phyloP scores from a whole-genome alignment of 192 early-diverging fungal genomes.

The Mortierella alpina region DNA sequence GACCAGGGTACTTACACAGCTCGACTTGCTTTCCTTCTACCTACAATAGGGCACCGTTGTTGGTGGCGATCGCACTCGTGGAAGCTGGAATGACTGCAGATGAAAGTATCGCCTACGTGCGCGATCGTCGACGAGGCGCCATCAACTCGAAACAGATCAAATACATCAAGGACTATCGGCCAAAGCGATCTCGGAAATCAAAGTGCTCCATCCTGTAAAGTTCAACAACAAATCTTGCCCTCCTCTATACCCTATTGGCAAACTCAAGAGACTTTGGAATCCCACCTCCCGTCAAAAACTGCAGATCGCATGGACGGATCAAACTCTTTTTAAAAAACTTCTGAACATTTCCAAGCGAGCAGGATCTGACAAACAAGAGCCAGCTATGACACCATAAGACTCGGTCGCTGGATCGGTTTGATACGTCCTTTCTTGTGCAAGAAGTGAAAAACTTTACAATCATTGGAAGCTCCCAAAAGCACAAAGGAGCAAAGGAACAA shows the following conservation, averaged over 20 bases:
- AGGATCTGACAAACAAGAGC: too few species aligned
- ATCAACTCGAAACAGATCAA: conserved; percentile 79
- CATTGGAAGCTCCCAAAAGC: not conserved
- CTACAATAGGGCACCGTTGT: conserved; percentile 62
- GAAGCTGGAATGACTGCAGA: conserved; percentile 83
- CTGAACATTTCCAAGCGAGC: too few species aligned
- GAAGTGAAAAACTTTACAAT: not conserved
- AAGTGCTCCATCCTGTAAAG: conserved; percentile 53
- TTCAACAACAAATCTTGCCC: too few species aligned
- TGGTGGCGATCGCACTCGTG: conserved; percentile 85
- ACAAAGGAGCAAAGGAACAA: not conserved
- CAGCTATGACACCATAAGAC: too few species aligned
- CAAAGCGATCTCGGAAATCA: conserved; percentile 49
- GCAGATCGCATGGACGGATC: too few species aligned
- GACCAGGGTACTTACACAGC: not conserved
- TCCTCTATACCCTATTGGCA: too few species aligned
- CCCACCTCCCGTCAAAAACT: too few species aligned
- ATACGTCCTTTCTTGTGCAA: not conserved
- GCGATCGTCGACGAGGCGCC: conserved; percentile 77
- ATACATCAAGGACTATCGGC: conserved; percentile 72
- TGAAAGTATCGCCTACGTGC: conserved; percentile 79
- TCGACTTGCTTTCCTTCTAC: not conserved
- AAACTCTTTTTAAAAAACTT: too few species aligned
- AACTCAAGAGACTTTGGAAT: too few species aligned
- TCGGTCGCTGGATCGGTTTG: too few species aligned